Conservation (phyloP, 805 yeast genomes). For the Zygoascus flipseniorum region DNA sequence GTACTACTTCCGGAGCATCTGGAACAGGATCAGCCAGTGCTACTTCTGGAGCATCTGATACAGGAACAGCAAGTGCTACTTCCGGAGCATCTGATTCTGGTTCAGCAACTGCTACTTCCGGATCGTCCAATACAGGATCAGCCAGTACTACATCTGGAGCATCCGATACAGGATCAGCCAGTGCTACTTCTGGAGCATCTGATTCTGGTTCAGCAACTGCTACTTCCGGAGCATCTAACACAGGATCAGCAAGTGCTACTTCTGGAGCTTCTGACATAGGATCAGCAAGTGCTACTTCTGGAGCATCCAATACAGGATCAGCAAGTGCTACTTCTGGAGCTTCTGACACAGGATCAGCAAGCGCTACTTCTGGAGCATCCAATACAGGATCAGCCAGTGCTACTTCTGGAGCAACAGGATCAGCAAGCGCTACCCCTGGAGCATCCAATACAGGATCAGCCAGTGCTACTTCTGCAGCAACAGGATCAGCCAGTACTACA, state of each 20-base stretch:
- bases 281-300: background rate
- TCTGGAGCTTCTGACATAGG: background rate
- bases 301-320: conserved; percentile 1
- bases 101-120: background rate
- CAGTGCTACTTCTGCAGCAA: background rate
- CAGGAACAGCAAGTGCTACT: conserved; percentile 5
- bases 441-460: too few relatives aligned
- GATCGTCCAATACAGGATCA: background rate
- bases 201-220: background rate
- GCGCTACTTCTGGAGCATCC: conserved; percentile 2
- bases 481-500: background rate
- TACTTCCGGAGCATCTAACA: background rate
- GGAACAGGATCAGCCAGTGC: background rate
- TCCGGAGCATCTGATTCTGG: background rate
- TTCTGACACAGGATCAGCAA: conserved; percentile 4
- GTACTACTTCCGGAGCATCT: too few relatives aligned
- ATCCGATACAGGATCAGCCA: background rate
- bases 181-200: conserved; percentile 1
- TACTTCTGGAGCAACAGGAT: conserved; percentile 4
- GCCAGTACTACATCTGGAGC: background rate
- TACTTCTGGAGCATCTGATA: background rate
- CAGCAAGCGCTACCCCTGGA: conserved; percentile 5
- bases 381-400: background rate
- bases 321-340: conserved; percentile 5
- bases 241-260: background rate